Conservation (phyloP, 805 yeast species). For the Candida dajiaensis region DNA sequence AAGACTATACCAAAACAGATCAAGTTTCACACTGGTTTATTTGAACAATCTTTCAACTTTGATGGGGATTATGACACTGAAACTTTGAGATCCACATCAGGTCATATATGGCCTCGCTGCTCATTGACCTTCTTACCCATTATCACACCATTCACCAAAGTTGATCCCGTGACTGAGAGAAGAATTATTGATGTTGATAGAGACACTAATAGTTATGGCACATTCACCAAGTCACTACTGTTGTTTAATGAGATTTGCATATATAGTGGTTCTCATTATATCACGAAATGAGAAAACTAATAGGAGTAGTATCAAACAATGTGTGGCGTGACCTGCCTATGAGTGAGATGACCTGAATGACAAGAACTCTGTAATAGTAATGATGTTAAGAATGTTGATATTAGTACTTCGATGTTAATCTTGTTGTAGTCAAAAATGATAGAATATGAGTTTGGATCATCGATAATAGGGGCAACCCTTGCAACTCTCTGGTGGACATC, state of each 20-base stretch:
- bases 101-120: conserved; percentile 22
- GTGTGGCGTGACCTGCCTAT: not conserved
- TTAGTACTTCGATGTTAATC: conserved; percentile 20
- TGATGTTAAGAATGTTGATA: conserved; percentile 18
- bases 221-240: conserved; percentile 15
- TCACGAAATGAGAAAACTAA: conserved; percentile 3
- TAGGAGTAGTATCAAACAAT: not conserved
- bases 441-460: conserved; percentile 8
- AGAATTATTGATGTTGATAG: conserved; percentile 18
- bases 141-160: conserved; percentile 1
- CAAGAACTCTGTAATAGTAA: conserved; percentile 7
- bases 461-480: conserved; percentile 15
- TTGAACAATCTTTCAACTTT: conserved; percentile 18
- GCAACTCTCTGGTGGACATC: conserved; percentile 9
- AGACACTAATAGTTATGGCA: conserved; percentile 16
- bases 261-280: conserved; percentile 19
- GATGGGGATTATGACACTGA: conserved; percentile 5
- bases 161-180: conserved; percentile 18
- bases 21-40: conserved; percentile 8
- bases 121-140: conserved; percentile 17
- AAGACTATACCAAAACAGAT: not conserved
- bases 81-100: conserved; percentile 9
- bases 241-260: conserved; percentile 10
- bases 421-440: conserved; percentile 16
- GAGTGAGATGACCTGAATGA: conserved; percentile 4